Base-by-base conservation (phyloP, 1,139 yeast genomes). In the Yamadazyma epiphylla region DNA sequence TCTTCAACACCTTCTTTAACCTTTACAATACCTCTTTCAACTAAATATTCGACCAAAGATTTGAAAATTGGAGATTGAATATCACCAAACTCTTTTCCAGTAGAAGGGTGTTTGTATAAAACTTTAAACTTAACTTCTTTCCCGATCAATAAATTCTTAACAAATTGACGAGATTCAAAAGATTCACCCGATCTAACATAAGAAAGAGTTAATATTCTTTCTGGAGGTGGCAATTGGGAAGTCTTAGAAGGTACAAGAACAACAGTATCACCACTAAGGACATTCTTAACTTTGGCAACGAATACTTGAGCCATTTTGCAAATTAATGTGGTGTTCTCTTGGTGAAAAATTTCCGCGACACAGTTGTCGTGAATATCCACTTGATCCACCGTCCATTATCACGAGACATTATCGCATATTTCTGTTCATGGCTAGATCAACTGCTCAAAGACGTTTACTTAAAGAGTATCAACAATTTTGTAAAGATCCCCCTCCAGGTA, bases 401-500 rank as follows among this genome's bases (percentile, higher is more conserved):
- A n/a, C n/a, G n/a, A n/a, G n/a, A n/a, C n/a, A n/a, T n/a, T n/a
- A n/a, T n/a, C n/a, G n/a, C n/a, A n/a, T n/a, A n/a, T n/a, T n/a
- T n/a, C n/a, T n/a, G n/a, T n/a, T 10, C 20, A 17, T 17, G 20
- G 20, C 71, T 25, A 60, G 74, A 33, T 55, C 68, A 12, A 88
- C 96, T 2, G 96, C 97, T 9, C 94, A 84, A 39, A 80, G 82
- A 44, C 65, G 98, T 38, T 74, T 91, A 28, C 69, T 88, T 52
- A 86, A 87, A 45, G 98, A 91, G 57, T 82, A 83, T 53, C 91
- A 86, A 53, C 95, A 87, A 56, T 74, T 91, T 24, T 66, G 80
- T 13, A 75, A 75, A 42, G 95, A 89, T 43, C 81, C 96, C 0
- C 96, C 96, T 0, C 96, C 94, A 19, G 98, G 98, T 1, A 86